Evolutionary conservation across 106 monocot species (phyloP), one percentile per base, ranked within the genome.

Genomic region (Dendrobium catenatum): DNA sequence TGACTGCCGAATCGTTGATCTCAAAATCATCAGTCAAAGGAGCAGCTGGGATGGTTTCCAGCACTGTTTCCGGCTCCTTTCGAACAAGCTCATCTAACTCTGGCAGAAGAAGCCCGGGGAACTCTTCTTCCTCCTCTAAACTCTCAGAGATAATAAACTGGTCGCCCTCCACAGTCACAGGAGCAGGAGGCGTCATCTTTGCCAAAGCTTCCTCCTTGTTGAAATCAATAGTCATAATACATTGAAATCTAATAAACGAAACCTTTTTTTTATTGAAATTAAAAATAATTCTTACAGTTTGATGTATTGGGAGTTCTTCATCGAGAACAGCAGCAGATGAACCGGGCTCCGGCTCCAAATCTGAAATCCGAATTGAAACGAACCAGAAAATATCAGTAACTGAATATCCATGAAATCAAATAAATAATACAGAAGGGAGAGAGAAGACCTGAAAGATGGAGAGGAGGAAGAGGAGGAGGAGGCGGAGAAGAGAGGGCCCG

Each of bases 201-300:
- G 83, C 86, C 74, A 56, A 72, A 79, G 79, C 78, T 72, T 83
- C 85, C 68, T 75, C 85, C 83, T 88, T 29, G 8, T 70, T 18
- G 66, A 54, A 78, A 37, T 66, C 77, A 24, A 27, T 29, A 75
- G 31, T 31, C 42, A 61, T 40, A 42, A 75, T 9, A 73, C 5
- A 73, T 27, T n/a, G n/a, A 55, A 80, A 68, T 26, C 5, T 47
- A n/a, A n/a, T 47, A 29, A 31, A 54, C n/a, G 24, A 61, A 42
- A 61, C 22, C 42, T 22, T 9, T 68, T 9, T 68, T 44, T 44
- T 16, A 15, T 2, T 73, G 29, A 20, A 64, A 47, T 22, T 31
- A 5, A n/a, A 10, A n/a, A 4, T 9, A 72, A 56, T 24, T 18
- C 79, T 87, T 91, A 91, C 91, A 55, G 6, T 75, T 79, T 48